phyloP scores from a whole-genome alignment of 495 filamentous ascomycete species.

The Astrothelium macrocarpum region DNA sequence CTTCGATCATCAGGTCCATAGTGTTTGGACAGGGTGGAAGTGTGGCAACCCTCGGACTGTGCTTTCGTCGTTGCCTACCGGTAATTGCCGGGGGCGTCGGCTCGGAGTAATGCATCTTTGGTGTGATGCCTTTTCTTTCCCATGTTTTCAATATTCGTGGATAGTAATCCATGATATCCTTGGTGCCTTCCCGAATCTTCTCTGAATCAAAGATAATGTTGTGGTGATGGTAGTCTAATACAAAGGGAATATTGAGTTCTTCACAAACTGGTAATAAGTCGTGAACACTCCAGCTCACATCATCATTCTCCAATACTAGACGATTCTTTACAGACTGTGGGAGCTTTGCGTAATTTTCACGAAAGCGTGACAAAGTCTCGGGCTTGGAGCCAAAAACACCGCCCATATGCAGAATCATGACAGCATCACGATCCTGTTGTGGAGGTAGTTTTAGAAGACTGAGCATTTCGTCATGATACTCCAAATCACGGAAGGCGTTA shows the following conservation, averaged over 20 bases:
- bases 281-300: constrained; percentile 82
- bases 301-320: constrained; percentile 89
- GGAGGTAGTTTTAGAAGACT: constrained; percentile 65
- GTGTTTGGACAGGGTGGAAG: constrained; percentile 71
- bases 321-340: constrained; percentile 64
- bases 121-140: constrained; percentile 75
- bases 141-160: constrained; percentile 76
- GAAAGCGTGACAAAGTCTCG: constrained; percentile 72
- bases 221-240: constrained; percentile 91
- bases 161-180: constrained; percentile 64
- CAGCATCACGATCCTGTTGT: constrained; percentile 76
- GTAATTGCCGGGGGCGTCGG: constrained; percentile 67
- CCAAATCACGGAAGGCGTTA: constrained; percentile 69
- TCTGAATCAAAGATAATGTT: constrained; percentile 77
- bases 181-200: constrained; percentile 71
- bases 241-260: constrained; percentile 84
- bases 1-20: constrained; percentile 98
- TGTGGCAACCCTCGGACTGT: constrained; percentile 63
- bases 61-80: constrained; percentile 65
- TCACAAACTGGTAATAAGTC: constrained; percentile 86
- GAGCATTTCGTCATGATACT: constrained; percentile 83
- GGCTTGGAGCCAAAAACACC: constrained; percentile 83
- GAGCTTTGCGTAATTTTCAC: constrained; percentile 60
- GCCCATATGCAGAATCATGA: constrained; percentile 94
- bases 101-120: constrained; percentile 96